Evolutionary conservation across 345 rosid genomes (phyloP).

Genomic region (Eucalyptus microcorys): DNA sequence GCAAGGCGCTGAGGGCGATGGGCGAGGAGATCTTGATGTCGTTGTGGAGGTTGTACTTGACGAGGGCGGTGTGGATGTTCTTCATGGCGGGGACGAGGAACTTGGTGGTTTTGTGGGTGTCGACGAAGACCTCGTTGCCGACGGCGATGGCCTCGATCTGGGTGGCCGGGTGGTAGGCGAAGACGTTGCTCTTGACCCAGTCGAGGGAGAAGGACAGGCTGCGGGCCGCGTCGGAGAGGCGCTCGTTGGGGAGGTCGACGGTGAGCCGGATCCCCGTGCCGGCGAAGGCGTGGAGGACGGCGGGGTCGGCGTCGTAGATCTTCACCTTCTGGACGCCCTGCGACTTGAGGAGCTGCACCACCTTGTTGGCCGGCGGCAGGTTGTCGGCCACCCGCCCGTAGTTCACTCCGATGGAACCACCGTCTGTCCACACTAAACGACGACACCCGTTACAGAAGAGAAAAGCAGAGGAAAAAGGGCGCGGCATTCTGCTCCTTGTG

Average conservation of each 20-base stretch:
- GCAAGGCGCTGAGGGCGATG: constrained; percentile 74
- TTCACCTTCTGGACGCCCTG: constrained; percentile 66
- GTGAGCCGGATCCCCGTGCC: constrained; percentile 78
- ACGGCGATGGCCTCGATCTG: constrained; percentile 85
- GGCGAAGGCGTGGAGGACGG: constrained; percentile 68
- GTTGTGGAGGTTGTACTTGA: constrained; percentile 44
- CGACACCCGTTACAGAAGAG: not conserved
- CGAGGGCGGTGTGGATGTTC: constrained; percentile 69
- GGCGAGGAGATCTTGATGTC: constrained; percentile 79
- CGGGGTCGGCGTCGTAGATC: constrained; percentile 68
- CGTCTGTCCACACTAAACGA: constrained; percentile 25
- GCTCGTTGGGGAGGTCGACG: constrained; percentile 73
- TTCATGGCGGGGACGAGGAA: constrained; percentile 74
- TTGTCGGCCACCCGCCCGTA: constrained; percentile 80
- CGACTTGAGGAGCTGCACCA: constrained; percentile 57
- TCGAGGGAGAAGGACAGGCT: constrained; percentile 31
- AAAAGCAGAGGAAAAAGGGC: not conserved
- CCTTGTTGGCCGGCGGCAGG: constrained; percentile 67
- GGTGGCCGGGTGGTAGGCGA: constrained; percentile 56
- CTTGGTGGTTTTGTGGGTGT: constrained; percentile 60
- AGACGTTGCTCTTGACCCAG: constrained; percentile 77
- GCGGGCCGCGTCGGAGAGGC: constrained; percentile 55
- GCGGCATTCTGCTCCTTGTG: not conserved
- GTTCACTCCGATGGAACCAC: constrained; percentile 84
- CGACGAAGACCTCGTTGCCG: constrained; percentile 92